Conservation (phyloP, 176 grass and related monocot species). For the Pontederia crassipes region DNA sequence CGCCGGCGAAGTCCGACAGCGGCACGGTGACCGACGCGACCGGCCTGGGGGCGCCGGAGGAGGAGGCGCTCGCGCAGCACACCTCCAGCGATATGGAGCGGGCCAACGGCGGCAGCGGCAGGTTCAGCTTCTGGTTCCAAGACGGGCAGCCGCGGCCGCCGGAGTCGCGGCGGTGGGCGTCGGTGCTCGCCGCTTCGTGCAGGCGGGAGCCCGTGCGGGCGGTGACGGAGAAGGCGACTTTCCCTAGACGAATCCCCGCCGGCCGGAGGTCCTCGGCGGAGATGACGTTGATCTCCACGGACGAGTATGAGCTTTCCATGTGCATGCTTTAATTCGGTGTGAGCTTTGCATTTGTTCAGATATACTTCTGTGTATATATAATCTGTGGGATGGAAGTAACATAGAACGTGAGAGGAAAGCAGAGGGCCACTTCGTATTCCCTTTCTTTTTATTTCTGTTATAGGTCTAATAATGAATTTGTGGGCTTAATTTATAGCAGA, state of each 20-base stretch:
- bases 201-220: not conserved
- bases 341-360: no score
- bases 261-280: constrained; percentile 9
- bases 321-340: no score
- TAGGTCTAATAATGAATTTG: no score
- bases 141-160: not conserved
- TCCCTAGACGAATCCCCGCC: not conserved
- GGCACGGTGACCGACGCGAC: constrained; percentile 1
- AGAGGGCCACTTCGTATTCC: no score
- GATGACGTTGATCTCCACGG: constrained; percentile 10
- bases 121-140: constrained; percentile 10
- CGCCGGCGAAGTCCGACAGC: constrained; percentile 8
- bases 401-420: no score
- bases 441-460: no score
- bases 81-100: constrained; percentile 11
- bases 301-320: not conserved
- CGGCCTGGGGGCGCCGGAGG: not conserved
- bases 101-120: not conserved
- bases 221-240: constrained; percentile 1
- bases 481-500: no score
- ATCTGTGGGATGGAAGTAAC: no score
- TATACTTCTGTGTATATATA: no score
- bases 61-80: not conserved
- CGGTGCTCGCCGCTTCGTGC: not conserved
- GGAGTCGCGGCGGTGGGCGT: not conserved